Evolutionary conservation across 176 grass and related monocot genomes (phyloP).

Genomic region (Dendrocalamus sinicus): DNA sequence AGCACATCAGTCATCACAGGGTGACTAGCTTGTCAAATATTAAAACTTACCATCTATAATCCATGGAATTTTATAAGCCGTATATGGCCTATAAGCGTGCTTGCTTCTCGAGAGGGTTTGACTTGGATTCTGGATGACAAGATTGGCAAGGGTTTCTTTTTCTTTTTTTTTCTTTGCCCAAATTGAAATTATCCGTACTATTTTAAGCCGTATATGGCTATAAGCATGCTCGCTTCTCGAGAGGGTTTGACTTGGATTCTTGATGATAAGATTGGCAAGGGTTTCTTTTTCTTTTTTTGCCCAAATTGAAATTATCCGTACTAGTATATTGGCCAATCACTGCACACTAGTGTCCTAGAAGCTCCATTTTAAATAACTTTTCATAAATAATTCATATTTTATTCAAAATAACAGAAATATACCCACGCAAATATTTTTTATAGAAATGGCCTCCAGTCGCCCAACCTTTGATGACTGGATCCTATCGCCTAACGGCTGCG

Average conservation of each 20-base stretch:
- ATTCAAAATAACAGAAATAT: too few relatives aligned
- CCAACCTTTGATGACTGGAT: too few relatives aligned
- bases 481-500: too few relatives aligned
- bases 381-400: too few relatives aligned
- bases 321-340: background rate
- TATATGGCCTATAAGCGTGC: background rate
- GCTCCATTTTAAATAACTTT: too few relatives aligned
- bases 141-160: background rate
- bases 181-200: background rate
- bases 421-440: too few relatives aligned
- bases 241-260: constrained; percentile 9
- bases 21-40: background rate
- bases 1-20: too few relatives aligned
- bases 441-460: too few relatives aligned
- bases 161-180: background rate
- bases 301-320: background rate
- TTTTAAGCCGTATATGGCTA: background rate
- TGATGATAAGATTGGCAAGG: background rate
- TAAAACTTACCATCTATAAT: background rate
- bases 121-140: background rate
- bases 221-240: background rate
- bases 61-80: background rate
- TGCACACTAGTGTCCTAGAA: too few relatives aligned
- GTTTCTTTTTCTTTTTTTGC: too few relatives aligned
- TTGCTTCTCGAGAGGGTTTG: background rate